Percentiles rank a stretch among this genome's conserved stretches.
These are phyloP conservation scores for Aureobasidium leucospermi DNA, from an alignment of 2,329 filamentous ascomycete species.

Conservation along the genomic window DNA sequence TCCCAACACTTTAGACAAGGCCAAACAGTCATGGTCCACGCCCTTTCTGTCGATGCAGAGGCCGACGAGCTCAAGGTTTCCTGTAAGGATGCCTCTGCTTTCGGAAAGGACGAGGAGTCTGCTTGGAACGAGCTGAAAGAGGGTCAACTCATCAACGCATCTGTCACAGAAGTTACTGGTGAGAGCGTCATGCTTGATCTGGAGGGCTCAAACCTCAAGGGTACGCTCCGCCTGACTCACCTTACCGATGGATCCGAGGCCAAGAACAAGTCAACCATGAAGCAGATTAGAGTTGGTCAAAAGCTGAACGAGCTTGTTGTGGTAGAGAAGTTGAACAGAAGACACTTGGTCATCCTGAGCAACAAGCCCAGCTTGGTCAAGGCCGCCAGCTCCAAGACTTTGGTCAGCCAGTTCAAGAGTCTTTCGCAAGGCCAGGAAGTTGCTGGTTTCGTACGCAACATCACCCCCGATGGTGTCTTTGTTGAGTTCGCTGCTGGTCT, in stretches of 20 bases:
- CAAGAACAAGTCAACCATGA: constrained; percentile 69
- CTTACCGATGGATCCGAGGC: constrained; percentile 75
- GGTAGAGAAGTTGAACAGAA: constrained; percentile 74
- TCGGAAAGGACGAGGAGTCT: constrained; percentile 66
- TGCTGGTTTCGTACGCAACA: constrained; percentile 76
- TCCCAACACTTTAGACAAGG: constrained; percentile 81
- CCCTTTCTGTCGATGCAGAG: constrained; percentile 70
- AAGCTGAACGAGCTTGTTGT: constrained; percentile 74
- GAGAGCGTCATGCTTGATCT: constrained; percentile 60
- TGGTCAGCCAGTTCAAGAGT: constrained; percentile 66
- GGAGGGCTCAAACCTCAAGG: constrained; percentile 65
- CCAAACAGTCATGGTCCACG: constrained; percentile 84
- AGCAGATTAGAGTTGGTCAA: constrained; percentile 78
- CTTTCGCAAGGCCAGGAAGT: constrained; percentile 61
- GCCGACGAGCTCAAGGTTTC: constrained; percentile 72
- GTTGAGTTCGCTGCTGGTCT: constrained; percentile 78
- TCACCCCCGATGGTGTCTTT: constrained; percentile 74
- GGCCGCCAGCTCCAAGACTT: constrained; percentile 61
- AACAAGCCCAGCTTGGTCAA: constrained; percentile 78
- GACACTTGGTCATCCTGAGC: constrained; percentile 66
- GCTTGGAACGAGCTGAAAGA: constrained; percentile 67
- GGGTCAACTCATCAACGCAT: constrained; percentile 69
- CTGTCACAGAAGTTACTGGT: constrained; percentile 44
- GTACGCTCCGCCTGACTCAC: constrained; percentile 67
- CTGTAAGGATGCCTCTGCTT: constrained; percentile 79